Evolutionary conservation across 306 rosid species (phyloP), one percentile per base, ranked within the genome.

Genomic region (Chamaecrista fasciculata): DNA sequence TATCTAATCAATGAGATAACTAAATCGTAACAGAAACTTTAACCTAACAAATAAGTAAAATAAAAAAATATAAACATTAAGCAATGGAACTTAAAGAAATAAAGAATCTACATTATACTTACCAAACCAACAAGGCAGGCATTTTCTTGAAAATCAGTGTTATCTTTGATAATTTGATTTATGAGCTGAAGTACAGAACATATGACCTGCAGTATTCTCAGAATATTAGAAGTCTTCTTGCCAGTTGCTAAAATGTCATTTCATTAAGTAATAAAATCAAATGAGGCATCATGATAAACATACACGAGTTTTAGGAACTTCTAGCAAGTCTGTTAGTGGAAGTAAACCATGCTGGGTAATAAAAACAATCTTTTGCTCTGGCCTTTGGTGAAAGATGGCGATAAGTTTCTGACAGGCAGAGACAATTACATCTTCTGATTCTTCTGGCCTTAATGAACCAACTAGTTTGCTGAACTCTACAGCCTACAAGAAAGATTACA

Each of bases 81-180:
- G 16, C 39, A 12, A 33, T 57, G 62, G 48, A n/a, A n/a, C n/a
- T n/a, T n/a, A n/a, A n/a, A 61, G 19, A 51, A 62, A 53, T n/a
- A 67, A 44, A 48, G 70, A 66, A 65, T 19, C 39, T 50, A 67
- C 6, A 40, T 8, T 53, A 42, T 55, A 83, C 96, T 86, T 79
- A 95, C 99, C 90, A 95, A 77, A 79, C 99, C 99, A 74, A 95
- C 95, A 76, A 91, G 96, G 76, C 99, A 91, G 2, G 99, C 99
- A 60, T 91, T 95, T 83, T 91, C 99, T 76, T 87, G 99, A 74
- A 91, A 91, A 79, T 89, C 99, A 42, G 85, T 76, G 71, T 89
- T 95, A 81, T 91, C 97, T 65, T 80, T 95, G 69, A 95, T 76
- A 61, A 95, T 83, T 85, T 85, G 99, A 85, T 95, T 95, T 81